A percentile compares a stretch with the other conserved stretches of the same genome.
phyloP scores from a whole-genome alignment of 208 protist genomes.

The Trypanosoma mega region DNA sequence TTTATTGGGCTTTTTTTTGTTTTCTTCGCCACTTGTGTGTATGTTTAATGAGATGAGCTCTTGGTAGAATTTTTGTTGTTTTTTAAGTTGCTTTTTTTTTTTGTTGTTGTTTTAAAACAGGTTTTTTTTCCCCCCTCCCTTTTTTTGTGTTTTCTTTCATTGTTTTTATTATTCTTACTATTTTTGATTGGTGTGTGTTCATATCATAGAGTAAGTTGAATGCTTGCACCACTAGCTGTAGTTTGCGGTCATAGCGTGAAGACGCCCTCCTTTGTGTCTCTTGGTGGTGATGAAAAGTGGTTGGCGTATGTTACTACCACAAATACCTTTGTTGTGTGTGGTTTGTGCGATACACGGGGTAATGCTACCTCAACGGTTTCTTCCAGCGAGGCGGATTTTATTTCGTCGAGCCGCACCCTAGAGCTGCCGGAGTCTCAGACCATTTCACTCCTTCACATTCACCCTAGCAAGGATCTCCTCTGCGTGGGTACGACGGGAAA shows the following conservation, averaged over 20 bases:
- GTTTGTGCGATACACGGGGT: neutral
- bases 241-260: conserved; percentile 33
- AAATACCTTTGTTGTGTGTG: conserved; percentile 23
- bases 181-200: conserved; percentile 1
- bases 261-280: conserved; percentile 29
- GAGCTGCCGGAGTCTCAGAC: conserved; percentile 16
- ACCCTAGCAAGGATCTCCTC: conserved; percentile 47
- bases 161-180: conserved; percentile 4
- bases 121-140: conserved; percentile 16
- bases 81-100: conserved; percentile 1
- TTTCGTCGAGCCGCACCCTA: conserved; percentile 14
- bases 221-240: conserved; percentile 1
- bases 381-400: conserved; percentile 15
- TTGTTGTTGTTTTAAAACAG: neutral
- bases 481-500: conserved; percentile 67
- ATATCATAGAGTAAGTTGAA: neutral
- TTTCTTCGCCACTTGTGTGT: no score
- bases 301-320: conserved; percentile 26
- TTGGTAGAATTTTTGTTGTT: neutral
- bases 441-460: conserved; percentile 56
- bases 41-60: no score
- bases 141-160: conserved; percentile 2
- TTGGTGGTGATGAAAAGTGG: conserved; percentile 22
- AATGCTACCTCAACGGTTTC: neutral
- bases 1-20: no score